Evolutionary conservation across 2,329 filamentous ascomycete species (phyloP), one percentile per base, ranked within the genome.

Genomic region (Cytospora chrysosperma): DNA sequence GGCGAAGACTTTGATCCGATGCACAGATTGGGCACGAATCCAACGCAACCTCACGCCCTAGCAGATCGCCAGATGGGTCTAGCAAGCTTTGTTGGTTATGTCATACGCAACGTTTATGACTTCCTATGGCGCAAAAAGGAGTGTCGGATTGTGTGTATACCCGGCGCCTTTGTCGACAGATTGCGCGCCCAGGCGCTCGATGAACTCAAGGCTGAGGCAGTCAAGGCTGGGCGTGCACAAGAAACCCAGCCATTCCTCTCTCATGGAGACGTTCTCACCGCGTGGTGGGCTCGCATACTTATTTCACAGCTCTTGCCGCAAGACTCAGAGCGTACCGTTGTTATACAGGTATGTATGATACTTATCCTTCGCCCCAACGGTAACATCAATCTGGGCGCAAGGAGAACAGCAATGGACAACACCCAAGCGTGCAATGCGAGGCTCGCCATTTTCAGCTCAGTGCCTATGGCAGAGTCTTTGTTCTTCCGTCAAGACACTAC

Each of bases 1-100:
- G 7, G 43, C 10, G 56, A 66, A 26, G 67, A 70, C 32, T 58
- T 69, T 9, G 76, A 79, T 51, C 69, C 72, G 1, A 58, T 79
- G 17, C 63, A 61, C 13, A 56, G 64, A 1, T 56, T 73, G 4
- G 70, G 71, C 27, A 64, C 37, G 13, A 56, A 63, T 27, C 65
- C 70, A 3, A 69, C 59, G 1, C 73, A 75, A 51, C 47, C 60
- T 10, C 68, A 71, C 59, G 55, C 65, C 2, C 67, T 74, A 9
- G 65, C 51, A 1, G 59, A 61, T n/a, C 40, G 66, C 9, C 67
- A 60, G 10, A 64, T 72, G 17, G 68, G 65, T 3, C 62, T 70
- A 21, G 65, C 69, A 6, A 61, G 64, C 1, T 61, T 75, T 58
- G 40, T 70, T 4, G 58, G 58, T 40, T 77, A 73, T 66, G 71